Percentiles rank a stretch among this genome's conserved stretches.
These are phyloP conservation scores for Clarireedia homoeocarpa DNA, from an alignment of 2,329 filamentous ascomycete genomes.

Conservation along the genomic window DNA sequence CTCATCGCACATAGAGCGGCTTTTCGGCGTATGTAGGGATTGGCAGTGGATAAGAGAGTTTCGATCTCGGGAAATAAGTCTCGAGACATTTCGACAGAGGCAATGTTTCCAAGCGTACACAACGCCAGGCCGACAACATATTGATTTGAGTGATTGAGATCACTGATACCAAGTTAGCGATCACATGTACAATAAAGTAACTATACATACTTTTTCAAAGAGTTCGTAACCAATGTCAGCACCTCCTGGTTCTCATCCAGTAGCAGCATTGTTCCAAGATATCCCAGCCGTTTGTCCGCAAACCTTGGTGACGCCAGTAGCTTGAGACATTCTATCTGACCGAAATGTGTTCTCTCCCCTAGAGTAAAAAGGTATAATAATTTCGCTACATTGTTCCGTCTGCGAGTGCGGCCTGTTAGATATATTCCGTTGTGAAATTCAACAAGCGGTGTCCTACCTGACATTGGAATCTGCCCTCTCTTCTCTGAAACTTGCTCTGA, in stretches of 20 bases:
- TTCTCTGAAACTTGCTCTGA: slow-evolving; percentile 94
- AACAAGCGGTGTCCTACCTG: slow-evolving; percentile 50
- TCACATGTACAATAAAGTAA: not conserved
- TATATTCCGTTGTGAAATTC: not conserved
- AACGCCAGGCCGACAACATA: slow-evolving; percentile 96
- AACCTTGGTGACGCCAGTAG: slow-evolving; percentile 93
- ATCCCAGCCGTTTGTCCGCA: slow-evolving; percentile 92
- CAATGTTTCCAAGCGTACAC: slow-evolving; percentile 95
- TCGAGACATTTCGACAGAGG: slow-evolving; percentile 95
- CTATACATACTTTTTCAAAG: slow-evolving; percentile 74
- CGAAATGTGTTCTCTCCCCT: slow-evolving; percentile 95
- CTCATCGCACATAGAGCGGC: slow-evolving; percentile 98
- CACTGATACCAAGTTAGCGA: slow-evolving; percentile 44
- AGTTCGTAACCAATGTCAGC: slow-evolving; percentile 93
- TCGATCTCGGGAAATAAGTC: slow-evolving; percentile 97
- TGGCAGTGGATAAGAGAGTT: slow-evolving; percentile 80
- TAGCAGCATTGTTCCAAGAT: slow-evolving; percentile 90
- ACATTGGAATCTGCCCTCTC: slow-evolving; percentile 89
- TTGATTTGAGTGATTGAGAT: slow-evolving; percentile 94
- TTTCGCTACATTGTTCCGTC: slow-evolving; percentile 98
- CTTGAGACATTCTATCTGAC: slow-evolving; percentile 98
- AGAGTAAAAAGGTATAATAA: slow-evolving; percentile 96
- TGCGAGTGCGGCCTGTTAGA: slow-evolving; percentile 32
- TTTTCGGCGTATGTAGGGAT: slow-evolving; percentile 97
- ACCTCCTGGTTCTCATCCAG: slow-evolving; percentile 99